Conservation (phyloP, 148 eudicot species). For the Rhododendron vialii region DNA sequence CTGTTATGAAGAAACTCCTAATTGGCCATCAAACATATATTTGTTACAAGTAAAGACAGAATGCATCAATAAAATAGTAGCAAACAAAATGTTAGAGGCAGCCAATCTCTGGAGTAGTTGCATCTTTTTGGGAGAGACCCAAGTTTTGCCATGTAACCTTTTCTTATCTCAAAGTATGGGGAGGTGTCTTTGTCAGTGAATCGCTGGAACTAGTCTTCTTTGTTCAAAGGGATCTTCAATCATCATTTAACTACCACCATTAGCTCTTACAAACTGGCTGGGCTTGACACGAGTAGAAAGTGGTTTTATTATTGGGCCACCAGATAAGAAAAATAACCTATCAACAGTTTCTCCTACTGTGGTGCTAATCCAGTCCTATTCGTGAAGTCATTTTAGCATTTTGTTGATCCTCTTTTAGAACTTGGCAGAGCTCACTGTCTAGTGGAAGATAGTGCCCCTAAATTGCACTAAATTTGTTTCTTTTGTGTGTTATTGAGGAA, state of each 20-base stretch:
- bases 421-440: not conserved
- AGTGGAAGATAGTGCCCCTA: not conserved
- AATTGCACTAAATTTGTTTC: not conserved
- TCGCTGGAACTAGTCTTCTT: not conserved
- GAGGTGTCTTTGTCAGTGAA: no score
- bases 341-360: not conserved
- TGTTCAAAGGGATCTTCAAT: not conserved
- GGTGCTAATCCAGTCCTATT: not conserved
- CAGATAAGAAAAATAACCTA: not conserved
- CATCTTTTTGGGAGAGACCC: not conserved
- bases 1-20: not conserved
- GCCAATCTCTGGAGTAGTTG: not conserved
- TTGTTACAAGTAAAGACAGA: not conserved
- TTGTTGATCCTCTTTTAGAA: not conserved
- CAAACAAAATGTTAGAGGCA: not conserved
- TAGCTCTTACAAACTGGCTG: not conserved
- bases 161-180: no score
- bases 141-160: no score
- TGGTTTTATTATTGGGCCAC: not conserved
- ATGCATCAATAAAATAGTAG: not conserved
- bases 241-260: not conserved
- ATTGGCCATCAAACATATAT: not conserved
- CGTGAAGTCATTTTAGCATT: not conserved
- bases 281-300: not conserved
- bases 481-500: not conserved